These are phyloP conservation scores for Fusarium veterinarium DNA, from an alignment of 2,329 filamentous ascomycete genomes.

Conservation along the genomic window DNA sequence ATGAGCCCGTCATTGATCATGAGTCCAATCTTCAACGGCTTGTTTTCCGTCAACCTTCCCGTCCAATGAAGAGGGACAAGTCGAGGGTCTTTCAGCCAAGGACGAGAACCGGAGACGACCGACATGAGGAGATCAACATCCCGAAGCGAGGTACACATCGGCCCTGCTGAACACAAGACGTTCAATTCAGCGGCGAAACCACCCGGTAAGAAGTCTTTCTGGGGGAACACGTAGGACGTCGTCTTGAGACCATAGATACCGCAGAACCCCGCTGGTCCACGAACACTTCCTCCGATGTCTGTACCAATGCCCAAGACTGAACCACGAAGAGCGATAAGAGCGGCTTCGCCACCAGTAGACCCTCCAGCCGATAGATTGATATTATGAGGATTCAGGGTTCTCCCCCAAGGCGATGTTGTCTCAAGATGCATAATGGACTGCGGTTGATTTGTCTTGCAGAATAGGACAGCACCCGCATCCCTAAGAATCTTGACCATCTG, in stretches of 20 bases:
- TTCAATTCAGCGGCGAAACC: conserved; percentile 49
- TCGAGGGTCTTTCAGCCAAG: conserved; percentile 47
- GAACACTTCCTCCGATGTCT: conserved; percentile 53
- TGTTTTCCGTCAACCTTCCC: neutral
- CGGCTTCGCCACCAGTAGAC: conserved; percentile 66
- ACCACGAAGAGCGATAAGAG: conserved; percentile 53
- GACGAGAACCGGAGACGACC: conserved; percentile 36
- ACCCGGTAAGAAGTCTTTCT: conserved; percentile 37
- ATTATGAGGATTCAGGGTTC: conserved; percentile 70
- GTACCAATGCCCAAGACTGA: conserved; percentile 53
- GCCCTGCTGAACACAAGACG: conserved; percentile 49
- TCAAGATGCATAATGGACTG: conserved; percentile 66
- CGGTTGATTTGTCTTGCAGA: conserved; percentile 70
- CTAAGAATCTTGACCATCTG: conserved; percentile 68
- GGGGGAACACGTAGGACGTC: conserved; percentile 42
- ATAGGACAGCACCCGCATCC: conserved; percentile 63
- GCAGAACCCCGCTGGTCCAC: conserved; percentile 45
- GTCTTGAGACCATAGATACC: conserved; percentile 45
- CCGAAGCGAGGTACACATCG: conserved; percentile 48
- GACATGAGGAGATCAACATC: conserved; percentile 52
- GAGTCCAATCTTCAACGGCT: conserved; percentile 54
- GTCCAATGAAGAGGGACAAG: conserved; percentile 50
- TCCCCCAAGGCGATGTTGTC: conserved; percentile 68
- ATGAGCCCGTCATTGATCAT: conserved; percentile 53
- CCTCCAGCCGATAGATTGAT: conserved; percentile 70